phyloP scores from a whole-genome alignment of 2,329 filamentous ascomycete genomes.

The Apiospora rasikravindrae region DNA sequence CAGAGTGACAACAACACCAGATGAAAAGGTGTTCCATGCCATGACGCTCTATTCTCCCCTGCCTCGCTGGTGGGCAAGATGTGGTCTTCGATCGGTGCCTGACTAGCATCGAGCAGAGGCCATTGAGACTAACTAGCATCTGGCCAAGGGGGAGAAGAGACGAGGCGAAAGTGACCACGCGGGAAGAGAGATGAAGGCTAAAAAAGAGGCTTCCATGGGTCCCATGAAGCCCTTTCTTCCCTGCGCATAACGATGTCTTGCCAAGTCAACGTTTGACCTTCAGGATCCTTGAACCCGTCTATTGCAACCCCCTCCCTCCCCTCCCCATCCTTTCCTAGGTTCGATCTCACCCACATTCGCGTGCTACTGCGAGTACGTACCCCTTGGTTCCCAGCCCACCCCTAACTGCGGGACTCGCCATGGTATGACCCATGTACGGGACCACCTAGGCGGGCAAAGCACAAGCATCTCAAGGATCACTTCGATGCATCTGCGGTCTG shows the following conservation, averaged over 20 bases:
- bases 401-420: constrained; percentile 28
- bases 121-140: background rate
- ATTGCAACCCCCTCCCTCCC: constrained; percentile 12
- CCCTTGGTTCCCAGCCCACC: constrained; percentile 27
- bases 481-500: constrained; percentile 47
- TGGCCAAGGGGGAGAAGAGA: background rate
- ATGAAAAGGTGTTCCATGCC: constrained; percentile 18
- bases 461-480: constrained; percentile 33
- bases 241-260: constrained; percentile 15
- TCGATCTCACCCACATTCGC: constrained; percentile 17
- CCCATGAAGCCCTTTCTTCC: constrained; percentile 2
- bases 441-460: constrained; percentile 32
- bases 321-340: constrained; percentile 17
- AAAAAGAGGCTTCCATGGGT: constrained; percentile 14
- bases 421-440: constrained; percentile 29
- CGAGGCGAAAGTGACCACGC: constrained; percentile 2
- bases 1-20: constrained; percentile 24
- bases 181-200: background rate
- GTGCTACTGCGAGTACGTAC: constrained; percentile 26
- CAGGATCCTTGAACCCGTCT: constrained; percentile 16
- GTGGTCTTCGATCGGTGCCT: background rate
- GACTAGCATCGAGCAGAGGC: constrained; percentile 8
- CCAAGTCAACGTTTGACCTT: constrained; percentile 17
- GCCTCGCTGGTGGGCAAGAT: background rate
- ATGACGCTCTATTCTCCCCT: background rate